phyloP scores from a whole-genome alignment of 768 basidiomycete species.

The Boletus sp. region DNA sequence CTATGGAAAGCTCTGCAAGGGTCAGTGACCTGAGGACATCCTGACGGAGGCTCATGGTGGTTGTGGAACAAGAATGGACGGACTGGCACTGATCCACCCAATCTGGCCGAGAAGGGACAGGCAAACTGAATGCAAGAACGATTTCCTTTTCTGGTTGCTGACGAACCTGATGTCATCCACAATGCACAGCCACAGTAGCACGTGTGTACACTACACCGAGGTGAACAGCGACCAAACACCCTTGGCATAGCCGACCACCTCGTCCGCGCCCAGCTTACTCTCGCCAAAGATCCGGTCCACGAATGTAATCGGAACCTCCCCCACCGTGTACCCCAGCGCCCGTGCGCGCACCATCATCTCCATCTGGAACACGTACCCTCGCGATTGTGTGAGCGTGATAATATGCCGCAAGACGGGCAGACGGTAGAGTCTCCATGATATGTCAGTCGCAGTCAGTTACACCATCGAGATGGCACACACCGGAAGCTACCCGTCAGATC shows the following conservation, averaged over 20 bases:
- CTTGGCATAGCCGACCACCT: constrained; percentile 82
- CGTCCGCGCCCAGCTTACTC: constrained; percentile 86
- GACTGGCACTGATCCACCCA: background rate
- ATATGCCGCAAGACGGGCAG: constrained; percentile 73
- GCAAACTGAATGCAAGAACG: background rate
- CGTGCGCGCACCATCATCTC: constrained; percentile 94
- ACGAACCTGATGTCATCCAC: constrained; percentile 23
- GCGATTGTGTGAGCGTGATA: constrained; percentile 79
- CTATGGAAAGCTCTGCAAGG: constrained; percentile 31
- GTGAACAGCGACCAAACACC: constrained; percentile 82
- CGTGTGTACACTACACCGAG: constrained; percentile 46
- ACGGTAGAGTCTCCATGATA: constrained; percentile 61
- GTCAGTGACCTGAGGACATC: constrained; percentile 61
- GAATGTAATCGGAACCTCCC: constrained; percentile 92
- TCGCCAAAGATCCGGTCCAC: constrained; percentile 93
- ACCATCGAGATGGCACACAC: constrained; percentile 37
- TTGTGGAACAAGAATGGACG: constrained; percentile 5
- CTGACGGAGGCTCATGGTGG: constrained; percentile 66
- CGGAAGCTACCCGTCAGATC: constrained; percentile 91
- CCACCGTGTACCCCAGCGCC: constrained; percentile 78
- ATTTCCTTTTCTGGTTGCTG: constrained; percentile 13
- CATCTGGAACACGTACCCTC: constrained; percentile 97
- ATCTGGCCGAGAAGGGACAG: background rate
- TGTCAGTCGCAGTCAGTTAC: background rate
- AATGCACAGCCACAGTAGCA: constrained; percentile 4